phyloP scores from a whole-genome alignment of 805 yeast genomes.

The Torulaspora delbrueckii region DNA sequence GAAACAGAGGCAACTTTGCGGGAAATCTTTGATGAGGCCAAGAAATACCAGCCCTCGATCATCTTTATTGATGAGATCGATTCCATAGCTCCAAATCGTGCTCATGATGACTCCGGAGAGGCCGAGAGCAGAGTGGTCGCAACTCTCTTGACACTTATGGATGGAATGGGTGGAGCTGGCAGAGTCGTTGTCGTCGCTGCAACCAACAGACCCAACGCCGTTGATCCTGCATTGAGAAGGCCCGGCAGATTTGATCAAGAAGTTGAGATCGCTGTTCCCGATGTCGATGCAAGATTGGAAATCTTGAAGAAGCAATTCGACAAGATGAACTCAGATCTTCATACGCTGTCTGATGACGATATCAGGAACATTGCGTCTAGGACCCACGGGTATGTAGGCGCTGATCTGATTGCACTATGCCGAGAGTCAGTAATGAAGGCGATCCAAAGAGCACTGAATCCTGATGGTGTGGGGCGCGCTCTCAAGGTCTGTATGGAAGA shows the following conservation, averaged over 20 bases:
- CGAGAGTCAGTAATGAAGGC: slow-evolving; percentile 86
- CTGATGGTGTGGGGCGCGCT: slow-evolving; percentile 17
- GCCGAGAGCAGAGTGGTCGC: slow-evolving; percentile 89
- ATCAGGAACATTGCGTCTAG: slow-evolving; percentile 61
- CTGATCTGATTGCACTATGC: slow-evolving; percentile 82
- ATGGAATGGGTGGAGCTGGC: slow-evolving; percentile 63
- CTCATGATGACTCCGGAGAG: slow-evolving; percentile 82
- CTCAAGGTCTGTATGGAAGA: slow-evolving; percentile 52
- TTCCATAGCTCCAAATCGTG: slow-evolving; percentile 80
- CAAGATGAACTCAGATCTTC: slow-evolving; percentile 42
- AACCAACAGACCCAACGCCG: slow-evolving; percentile 63
- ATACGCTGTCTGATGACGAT: slow-evolving; percentile 48
- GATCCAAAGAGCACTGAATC: slow-evolving; percentile 55
- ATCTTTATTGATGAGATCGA: slow-evolving; percentile 92
- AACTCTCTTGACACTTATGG: slow-evolving; percentile 76
- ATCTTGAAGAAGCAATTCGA: slow-evolving; percentile 61
- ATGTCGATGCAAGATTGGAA: slow-evolving; percentile 68
- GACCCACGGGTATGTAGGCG: slow-evolving; percentile 98
- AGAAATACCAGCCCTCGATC: slow-evolving; percentile 78
- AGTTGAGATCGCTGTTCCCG: slow-evolving; percentile 89
- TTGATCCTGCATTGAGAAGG: slow-evolving; percentile 70
- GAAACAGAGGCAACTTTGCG: slow-evolving; percentile 88
- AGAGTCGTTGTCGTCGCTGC: slow-evolving; percentile 68
- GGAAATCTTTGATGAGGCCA: slow-evolving; percentile 78
- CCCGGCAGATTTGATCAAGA: slow-evolving; percentile 91